Conservation (phyloP, 768 basidiomycete species). For the Filobasidium wieringae region DNA sequence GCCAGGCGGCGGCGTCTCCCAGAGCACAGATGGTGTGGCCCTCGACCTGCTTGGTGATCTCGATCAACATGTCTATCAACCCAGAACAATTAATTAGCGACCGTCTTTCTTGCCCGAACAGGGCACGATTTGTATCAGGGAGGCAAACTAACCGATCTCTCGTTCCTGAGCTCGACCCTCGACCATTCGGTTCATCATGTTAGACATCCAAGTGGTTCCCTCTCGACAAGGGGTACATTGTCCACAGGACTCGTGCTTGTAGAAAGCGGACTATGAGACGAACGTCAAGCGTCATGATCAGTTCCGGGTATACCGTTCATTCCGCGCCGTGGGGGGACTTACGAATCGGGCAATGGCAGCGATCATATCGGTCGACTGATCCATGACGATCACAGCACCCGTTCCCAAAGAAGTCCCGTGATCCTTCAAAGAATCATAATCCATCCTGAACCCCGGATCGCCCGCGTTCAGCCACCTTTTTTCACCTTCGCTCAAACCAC, state of each 20-base stretch:
- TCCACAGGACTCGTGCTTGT: conserved; percentile 88
- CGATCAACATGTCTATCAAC: too few relatives aligned
- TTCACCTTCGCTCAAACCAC: too few relatives aligned
- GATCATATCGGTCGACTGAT: conserved; percentile 92
- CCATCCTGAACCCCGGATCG: too few relatives aligned
- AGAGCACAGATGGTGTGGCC: conserved; percentile 94
- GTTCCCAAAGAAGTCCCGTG: conserved; percentile 93
- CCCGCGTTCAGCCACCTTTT: too few relatives aligned
- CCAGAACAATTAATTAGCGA: too few relatives aligned
- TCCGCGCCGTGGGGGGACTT: conserved; percentile 16
- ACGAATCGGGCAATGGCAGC: conserved; percentile 88
- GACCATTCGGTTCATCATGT: conserved; percentile 97
- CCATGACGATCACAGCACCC: conserved; percentile 97
- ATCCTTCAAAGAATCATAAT: conserved; percentile 94
- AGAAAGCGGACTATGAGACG: conserved; percentile 54
- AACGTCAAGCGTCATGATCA: too few relatives aligned
- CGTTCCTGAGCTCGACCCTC: conserved; percentile 79
- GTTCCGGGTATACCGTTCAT: not conserved
- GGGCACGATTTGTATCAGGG: not conserved
- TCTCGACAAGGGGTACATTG: conserved; percentile 79
- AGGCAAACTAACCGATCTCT: conserved; percentile 80
- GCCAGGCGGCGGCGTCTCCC: conserved; percentile 97
- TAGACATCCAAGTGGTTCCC: conserved; percentile 83
- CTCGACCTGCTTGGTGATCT: conserved; percentile 67
- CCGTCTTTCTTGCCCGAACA: too few relatives aligned